Evolutionary conservation across 1,284 basidiomycete genomes (phyloP).

Genomic region (Athelia sp.): DNA sequence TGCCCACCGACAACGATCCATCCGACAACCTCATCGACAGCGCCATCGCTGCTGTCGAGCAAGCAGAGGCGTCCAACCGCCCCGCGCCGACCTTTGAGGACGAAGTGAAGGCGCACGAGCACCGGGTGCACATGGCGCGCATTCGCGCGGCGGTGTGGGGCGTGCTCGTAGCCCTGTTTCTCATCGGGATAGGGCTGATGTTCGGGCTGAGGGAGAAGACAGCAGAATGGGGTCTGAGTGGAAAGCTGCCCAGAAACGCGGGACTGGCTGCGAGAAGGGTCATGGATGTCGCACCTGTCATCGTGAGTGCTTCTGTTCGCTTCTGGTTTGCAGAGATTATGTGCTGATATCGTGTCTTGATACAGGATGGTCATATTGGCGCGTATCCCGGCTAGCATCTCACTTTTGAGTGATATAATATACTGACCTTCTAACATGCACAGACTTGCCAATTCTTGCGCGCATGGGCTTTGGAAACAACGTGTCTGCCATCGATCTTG

Average conservation of each 20-base stretch:
- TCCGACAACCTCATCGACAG: too few species aligned
- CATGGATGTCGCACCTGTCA: conserved; percentile 59
- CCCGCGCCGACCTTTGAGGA: too few species aligned
- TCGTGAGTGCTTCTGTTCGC: conserved; percentile 40
- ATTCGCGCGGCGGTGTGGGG: conserved; percentile 26
- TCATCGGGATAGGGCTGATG: conserved; percentile 28
- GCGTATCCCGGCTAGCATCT: conserved; percentile 8
- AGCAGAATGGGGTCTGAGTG: conserved; percentile 36
- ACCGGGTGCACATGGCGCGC: not conserved
- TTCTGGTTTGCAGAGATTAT: too few species aligned
- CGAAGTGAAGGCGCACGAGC: too few species aligned
- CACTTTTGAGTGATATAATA: too few species aligned
- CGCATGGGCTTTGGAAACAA: conserved; percentile 68
- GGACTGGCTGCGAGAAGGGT: conserved; percentile 51
- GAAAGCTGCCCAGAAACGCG: conserved; percentile 54
- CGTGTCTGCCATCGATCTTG: conserved; percentile 64
- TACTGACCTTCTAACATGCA: not conserved
- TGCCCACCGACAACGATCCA: too few species aligned
- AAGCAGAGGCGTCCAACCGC: too few species aligned
- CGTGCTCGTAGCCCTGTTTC: conserved; percentile 24
- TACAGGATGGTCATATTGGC: conserved; percentile 77
- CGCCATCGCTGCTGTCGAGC: too few species aligned
- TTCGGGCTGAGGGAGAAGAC: conserved; percentile 33
- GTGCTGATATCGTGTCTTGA: not conserved
- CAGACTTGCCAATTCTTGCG: conserved; percentile 69